A percentile compares a stretch with the other conserved stretches of the same genome.
Evolutionary conservation across 768 basidiomycete species (phyloP).

Genomic region (Auriscalpium vulgare): DNA sequence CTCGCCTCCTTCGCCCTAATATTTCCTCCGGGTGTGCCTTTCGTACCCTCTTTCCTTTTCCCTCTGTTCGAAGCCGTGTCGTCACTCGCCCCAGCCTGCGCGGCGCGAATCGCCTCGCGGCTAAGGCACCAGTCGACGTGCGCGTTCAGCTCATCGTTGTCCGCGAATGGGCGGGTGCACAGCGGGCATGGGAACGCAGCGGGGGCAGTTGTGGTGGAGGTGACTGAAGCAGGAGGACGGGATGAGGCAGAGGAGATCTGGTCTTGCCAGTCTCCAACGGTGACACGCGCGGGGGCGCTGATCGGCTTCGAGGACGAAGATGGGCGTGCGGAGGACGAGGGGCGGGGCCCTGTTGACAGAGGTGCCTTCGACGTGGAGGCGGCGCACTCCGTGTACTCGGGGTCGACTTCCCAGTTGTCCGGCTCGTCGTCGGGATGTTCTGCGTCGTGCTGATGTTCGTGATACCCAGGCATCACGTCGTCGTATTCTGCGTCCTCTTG

Average conservation of each 20-base stretch:
- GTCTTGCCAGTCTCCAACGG: background rate
- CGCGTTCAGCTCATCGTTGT: constrained; percentile 76
- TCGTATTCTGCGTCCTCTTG: constrained; percentile 20
- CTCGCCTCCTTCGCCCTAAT: too few species aligned
- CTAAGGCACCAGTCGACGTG: constrained; percentile 89
- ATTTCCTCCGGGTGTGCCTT: too few species aligned
- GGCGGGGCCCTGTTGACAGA: too few species aligned
- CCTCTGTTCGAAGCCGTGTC: too few species aligned
- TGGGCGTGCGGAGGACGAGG: too few species aligned
- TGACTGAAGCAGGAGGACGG: background rate
- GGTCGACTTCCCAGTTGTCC: background rate
- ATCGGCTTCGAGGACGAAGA: too few species aligned
- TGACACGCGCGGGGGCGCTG: background rate
- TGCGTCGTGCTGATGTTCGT: constrained; percentile 42
- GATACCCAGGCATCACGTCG: constrained; percentile 44
- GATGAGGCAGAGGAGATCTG: constrained; percentile 1
- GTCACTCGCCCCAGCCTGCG: constrained; percentile 33
- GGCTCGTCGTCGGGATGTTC: background rate
- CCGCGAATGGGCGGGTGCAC: constrained; percentile 53
- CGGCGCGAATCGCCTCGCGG: constrained; percentile 65
- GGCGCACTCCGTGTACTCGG: background rate
- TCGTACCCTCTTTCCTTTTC: too few species aligned
- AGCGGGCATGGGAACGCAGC: constrained; percentile 55
- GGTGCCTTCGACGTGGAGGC: too few species aligned
- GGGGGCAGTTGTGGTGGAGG: background rate